Evolutionary conservation across 2,329 filamentous ascomycete species (phyloP).

Genomic region (Fusarium chuoi): DNA sequence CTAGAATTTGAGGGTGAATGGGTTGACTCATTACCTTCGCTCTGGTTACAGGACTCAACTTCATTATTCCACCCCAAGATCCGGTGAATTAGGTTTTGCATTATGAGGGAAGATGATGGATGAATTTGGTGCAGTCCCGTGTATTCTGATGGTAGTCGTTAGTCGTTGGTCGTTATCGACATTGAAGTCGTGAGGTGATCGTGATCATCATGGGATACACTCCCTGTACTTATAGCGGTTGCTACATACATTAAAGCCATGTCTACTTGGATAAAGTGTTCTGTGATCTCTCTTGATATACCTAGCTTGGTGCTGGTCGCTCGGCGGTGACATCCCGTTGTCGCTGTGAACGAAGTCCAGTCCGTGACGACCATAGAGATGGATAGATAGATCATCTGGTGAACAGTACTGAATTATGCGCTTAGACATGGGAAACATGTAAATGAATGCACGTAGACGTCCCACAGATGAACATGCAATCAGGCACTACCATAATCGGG

Average conservation of each 20-base stretch:
- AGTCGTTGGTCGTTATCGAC: not conserved
- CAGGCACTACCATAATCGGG: too few species aligned
- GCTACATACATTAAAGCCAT: not conserved
- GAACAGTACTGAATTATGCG: not conserved
- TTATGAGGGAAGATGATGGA: not conserved
- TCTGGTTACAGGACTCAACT: not conserved
- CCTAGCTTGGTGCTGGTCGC: accelerated
- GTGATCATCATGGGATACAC: not conserved
- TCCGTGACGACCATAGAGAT: accelerated
- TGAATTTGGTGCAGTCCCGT: accelerated
- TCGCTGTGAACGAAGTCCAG: not conserved
- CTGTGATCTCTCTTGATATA: accelerated
- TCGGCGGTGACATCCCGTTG: accelerated
- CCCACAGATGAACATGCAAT: too few species aligned
- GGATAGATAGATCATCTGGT: not conserved
- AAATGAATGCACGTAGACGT: too few species aligned
- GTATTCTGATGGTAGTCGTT: not conserved
- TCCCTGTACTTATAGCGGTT: not conserved
- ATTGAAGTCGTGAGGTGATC: not conserved
- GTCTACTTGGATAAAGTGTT: not conserved
- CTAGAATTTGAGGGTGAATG: not conserved
- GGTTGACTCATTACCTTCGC: accelerated
- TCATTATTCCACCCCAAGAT: not conserved
- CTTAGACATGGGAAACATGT: too few species aligned
- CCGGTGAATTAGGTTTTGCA: not conserved